Evolutionary conservation across 805 yeast genomes (phyloP).

Genomic region (Isabelozyma gotoi): DNA sequence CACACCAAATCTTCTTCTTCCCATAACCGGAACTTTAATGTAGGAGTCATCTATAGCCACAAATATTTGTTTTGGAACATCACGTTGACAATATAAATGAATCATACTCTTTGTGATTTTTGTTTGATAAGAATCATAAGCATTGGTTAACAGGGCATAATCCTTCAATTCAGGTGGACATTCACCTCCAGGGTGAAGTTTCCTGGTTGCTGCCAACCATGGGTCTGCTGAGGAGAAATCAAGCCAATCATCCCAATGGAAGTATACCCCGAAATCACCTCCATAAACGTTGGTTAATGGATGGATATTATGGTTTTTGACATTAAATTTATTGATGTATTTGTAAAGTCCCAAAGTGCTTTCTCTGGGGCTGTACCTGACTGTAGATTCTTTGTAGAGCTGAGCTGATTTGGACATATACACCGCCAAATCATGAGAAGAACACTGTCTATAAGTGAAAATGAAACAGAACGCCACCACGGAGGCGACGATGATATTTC

Average conservation of each 20-base stretch:
- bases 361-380: too few relatives aligned
- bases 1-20: slow-evolving; percentile 25
- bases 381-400: too few relatives aligned
- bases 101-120: slow-evolving; percentile 33
- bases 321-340: background rate
- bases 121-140: slow-evolving; percentile 29
- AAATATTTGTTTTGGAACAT: slow-evolving; percentile 24
- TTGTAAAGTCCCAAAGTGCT: background rate
- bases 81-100: slow-evolving; percentile 29
- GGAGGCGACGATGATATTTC: too few relatives aligned
- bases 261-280: slow-evolving; percentile 20
- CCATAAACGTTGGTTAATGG: slow-evolving; percentile 2
- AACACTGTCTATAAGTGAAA: too few relatives aligned
- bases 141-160: slow-evolving; percentile 27
- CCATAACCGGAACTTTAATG: slow-evolving; percentile 28
- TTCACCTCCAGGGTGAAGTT: too few relatives aligned
- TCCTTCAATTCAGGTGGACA: slow-evolving; percentile 18
- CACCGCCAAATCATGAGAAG: too few relatives aligned
- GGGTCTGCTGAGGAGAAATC: too few relatives aligned
- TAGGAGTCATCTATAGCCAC: slow-evolving; percentile 22
- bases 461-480: too few relatives aligned
- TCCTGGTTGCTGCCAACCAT: too few relatives aligned
- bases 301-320: background rate
- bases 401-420: too few relatives aligned
- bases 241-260: slow-evolving; percentile 44